A percentile compares a stretch with the other conserved stretches of the same genome.
phyloP scores from a whole-genome alignment of 2,329 filamentous ascomycete species.

The Colletotrichum australisinense region DNA sequence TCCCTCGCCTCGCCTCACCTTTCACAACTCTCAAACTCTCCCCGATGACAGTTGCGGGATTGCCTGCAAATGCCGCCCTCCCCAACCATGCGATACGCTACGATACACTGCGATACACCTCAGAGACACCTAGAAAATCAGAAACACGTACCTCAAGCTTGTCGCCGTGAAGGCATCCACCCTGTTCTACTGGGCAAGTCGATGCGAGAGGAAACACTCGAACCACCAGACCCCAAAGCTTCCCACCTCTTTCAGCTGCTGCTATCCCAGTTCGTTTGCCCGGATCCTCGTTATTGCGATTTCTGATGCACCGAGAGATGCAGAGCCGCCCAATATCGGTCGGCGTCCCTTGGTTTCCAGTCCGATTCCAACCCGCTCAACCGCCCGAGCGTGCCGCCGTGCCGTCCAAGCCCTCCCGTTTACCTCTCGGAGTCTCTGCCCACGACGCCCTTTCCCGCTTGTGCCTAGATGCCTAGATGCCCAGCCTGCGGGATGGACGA shows the following conservation, averaged over 20 bases:
- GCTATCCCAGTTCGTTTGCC: not conserved
- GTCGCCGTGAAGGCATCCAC: conserved; percentile 15
- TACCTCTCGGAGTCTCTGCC: not conserved
- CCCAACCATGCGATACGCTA: not conserved
- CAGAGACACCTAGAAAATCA: not conserved
- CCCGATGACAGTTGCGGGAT: not conserved
- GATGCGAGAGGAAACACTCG: conserved; percentile 26
- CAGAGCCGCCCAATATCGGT: conserved; percentile 15
- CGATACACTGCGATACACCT: not conserved
- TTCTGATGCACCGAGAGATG: not conserved
- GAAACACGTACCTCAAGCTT: conserved; percentile 14
- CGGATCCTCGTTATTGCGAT: not conserved
- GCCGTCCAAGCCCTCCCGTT: conserved; percentile 26
- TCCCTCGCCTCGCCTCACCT: conserved; percentile 17
- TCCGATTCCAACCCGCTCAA: conserved; percentile 16
- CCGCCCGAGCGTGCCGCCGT: conserved; percentile 29
- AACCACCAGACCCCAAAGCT: not conserved
- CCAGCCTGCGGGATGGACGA: conserved; percentile 17
- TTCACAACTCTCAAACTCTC: conserved; percentile 6
- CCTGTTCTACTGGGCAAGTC: conserved; percentile 5
- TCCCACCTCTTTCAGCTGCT: not conserved
- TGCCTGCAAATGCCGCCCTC: not conserved
- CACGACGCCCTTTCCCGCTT: not conserved
- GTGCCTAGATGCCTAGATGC: conserved; percentile 21
- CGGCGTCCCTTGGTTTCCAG: conserved; percentile 12